These are phyloP conservation scores for Penicillium expansum DNA, from an alignment of 2,329 filamentous ascomycete genomes.

Conservation along the genomic window DNA sequence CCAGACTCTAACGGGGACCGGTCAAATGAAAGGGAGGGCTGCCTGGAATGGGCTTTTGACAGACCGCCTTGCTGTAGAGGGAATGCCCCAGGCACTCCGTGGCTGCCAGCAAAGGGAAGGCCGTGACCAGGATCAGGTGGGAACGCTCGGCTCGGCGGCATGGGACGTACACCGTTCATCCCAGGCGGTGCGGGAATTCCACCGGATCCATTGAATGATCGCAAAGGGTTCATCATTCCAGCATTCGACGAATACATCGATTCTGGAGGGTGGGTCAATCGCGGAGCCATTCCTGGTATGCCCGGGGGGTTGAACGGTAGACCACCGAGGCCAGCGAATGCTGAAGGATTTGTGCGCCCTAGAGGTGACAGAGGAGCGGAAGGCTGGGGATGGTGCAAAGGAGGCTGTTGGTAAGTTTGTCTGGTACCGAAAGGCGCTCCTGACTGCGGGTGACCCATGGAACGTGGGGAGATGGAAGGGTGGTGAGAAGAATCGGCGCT, in stretches of 20 bases:
- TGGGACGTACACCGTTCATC: slow-evolving; percentile 60
- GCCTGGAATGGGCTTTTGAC: slow-evolving; percentile 66
- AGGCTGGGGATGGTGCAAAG: slow-evolving; percentile 57
- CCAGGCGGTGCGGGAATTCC: slow-evolving; percentile 57
- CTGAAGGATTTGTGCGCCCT: slow-evolving; percentile 58
- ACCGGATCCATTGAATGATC: slow-evolving; percentile 52
- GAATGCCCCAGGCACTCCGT: slow-evolving; percentile 41
- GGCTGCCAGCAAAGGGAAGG: slow-evolving; percentile 44
- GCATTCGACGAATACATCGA: slow-evolving; percentile 55
- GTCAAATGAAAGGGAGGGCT: slow-evolving; percentile 65
- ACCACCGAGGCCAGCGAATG: slow-evolving; percentile 51
- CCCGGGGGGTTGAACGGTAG: slow-evolving; percentile 56
- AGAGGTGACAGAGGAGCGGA: slow-evolving; percentile 63
- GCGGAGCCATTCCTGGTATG: slow-evolving; percentile 53
- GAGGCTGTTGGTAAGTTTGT: slow-evolving; percentile 56
- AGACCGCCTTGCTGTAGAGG: slow-evolving; percentile 39
- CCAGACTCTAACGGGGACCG: slow-evolving; percentile 59
- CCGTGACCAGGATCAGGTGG: slow-evolving; percentile 48
- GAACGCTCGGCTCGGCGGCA: slow-evolving; percentile 56
- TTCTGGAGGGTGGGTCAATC: slow-evolving; percentile 51
- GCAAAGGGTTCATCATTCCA: slow-evolving; percentile 54
- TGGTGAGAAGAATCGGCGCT: slow-evolving; percentile 58
- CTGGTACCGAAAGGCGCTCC: slow-evolving; percentile 61
- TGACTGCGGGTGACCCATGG: slow-evolving; percentile 63
- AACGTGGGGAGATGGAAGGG: slow-evolving; percentile 59